These are phyloP conservation scores for Komagataea norvegica DNA, from an alignment of 1,139 yeast genomes.

Conservation along the genomic window DNA sequence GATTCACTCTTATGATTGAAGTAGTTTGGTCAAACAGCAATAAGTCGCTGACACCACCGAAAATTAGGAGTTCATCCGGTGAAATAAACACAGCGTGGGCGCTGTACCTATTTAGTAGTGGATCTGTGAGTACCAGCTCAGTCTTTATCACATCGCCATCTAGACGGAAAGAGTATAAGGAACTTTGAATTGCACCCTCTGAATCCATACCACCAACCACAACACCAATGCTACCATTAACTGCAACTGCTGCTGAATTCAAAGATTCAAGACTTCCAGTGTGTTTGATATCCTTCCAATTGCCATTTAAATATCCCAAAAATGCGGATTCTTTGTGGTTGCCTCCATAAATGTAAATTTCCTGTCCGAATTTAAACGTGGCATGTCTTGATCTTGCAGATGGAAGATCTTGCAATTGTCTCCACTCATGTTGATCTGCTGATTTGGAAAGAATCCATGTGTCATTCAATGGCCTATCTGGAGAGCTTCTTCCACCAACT, in stretches of 20 bases:
- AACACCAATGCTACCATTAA: slow-evolving; percentile 37
- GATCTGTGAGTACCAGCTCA: slow-evolving; percentile 13
- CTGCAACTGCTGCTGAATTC: slow-evolving; percentile 35
- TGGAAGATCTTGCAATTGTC: slow-evolving; percentile 40
- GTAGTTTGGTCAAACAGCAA: slow-evolving; percentile 36
- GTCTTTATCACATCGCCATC: slow-evolving; percentile 16
- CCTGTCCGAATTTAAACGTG: slow-evolving; percentile 33
- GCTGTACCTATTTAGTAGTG: slow-evolving; percentile 45
- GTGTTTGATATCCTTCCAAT: slow-evolving; percentile 19
- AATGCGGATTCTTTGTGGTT: slow-evolving; percentile 25
- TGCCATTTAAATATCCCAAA: slow-evolving; percentile 27
- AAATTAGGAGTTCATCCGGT: slow-evolving; percentile 36
- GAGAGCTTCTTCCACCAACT: slow-evolving; percentile 70
- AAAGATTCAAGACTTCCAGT: slow-evolving; percentile 21
- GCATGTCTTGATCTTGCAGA: slow-evolving; percentile 51
- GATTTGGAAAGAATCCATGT: slow-evolving; percentile 32
- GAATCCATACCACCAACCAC: slow-evolving; percentile 52
- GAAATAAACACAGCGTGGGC: slow-evolving; percentile 32
- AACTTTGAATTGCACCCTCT: slow-evolving; percentile 30
- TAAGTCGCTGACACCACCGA: slow-evolving; percentile 57
- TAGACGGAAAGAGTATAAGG: slow-evolving; percentile 34
- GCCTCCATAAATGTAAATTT: slow-evolving; percentile 56
- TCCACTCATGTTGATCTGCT: slow-evolving; percentile 32
- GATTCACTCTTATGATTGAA: slow-evolving; percentile 36
- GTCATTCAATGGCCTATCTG: slow-evolving; percentile 43